These are phyloP conservation scores for Penicillium diatomitis DNA, from an alignment of 495 filamentous ascomycete genomes.

Conservation along the genomic window DNA sequence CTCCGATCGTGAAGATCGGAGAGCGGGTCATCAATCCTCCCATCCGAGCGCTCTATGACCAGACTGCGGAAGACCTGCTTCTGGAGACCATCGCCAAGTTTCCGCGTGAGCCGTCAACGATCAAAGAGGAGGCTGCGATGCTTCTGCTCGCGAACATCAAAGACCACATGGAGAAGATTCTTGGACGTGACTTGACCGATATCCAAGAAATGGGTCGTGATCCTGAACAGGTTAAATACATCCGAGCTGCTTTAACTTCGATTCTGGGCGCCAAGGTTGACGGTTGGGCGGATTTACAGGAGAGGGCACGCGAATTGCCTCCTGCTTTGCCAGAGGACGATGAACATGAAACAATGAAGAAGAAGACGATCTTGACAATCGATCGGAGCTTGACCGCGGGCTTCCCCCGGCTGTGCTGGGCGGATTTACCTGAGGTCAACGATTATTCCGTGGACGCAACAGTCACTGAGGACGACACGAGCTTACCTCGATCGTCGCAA, in stretches of 20 bases:
- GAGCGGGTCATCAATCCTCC: slow-evolving; percentile 39
- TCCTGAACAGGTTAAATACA: slow-evolving; percentile 40
- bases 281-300: slow-evolving; percentile 39
- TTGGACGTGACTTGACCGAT: slow-evolving; percentile 35
- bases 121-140: slow-evolving; percentile 43
- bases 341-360: slow-evolving; percentile 23
- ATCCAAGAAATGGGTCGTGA: slow-evolving; percentile 43
- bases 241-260: slow-evolving; percentile 36
- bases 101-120: slow-evolving; percentile 37
- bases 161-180: slow-evolving; percentile 42
- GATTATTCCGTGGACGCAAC: slow-evolving; percentile 32
- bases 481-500: slow-evolving; percentile 43
- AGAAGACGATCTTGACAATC: slow-evolving; percentile 36
- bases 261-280: slow-evolving; percentile 41
- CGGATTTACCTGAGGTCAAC: slow-evolving; percentile 38
- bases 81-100: slow-evolving; percentile 41
- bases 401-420: slow-evolving; percentile 39
- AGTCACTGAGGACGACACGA: slow-evolving; percentile 40
- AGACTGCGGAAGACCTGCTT: slow-evolving; percentile 38
- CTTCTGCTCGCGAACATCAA: slow-evolving; percentile 42
- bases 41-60: slow-evolving; percentile 37
- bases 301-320: slow-evolving; percentile 32
- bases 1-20: slow-evolving; percentile 36
- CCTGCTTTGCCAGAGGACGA: slow-evolving; percentile 32
- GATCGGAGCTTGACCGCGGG: slow-evolving; percentile 37